Conservation (phyloP, 805 yeast genomes). For the Soucietia sequanensis region DNA sequence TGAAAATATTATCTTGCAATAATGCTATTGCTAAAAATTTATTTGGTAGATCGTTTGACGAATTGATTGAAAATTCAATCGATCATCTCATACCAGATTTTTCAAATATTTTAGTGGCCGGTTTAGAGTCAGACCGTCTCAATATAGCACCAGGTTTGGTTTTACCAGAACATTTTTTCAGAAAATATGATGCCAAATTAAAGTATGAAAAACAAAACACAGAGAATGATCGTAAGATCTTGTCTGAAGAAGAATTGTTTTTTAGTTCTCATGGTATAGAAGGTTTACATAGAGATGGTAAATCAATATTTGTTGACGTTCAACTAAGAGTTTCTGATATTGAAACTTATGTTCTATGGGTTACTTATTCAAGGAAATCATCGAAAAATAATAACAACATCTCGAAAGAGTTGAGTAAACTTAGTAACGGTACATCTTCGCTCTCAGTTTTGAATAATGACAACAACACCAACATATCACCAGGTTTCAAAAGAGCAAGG, state of each 20-base stretch:
- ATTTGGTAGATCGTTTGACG: slow-evolving; percentile 64
- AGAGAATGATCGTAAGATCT: slow-evolving; percentile 27
- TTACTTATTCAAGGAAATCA: slow-evolving; percentile 68
- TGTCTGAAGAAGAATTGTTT: slow-evolving; percentile 46
- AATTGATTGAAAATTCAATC: slow-evolving; percentile 41
- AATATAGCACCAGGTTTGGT: slow-evolving; percentile 63
- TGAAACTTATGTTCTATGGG: slow-evolving; percentile 71
- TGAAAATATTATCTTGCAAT: slow-evolving; percentile 67
- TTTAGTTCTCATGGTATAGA: slow-evolving; percentile 63
- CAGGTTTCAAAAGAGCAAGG: slow-evolving; percentile 2
- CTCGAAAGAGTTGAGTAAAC: slow-evolving; percentile 23
- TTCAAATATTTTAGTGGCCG: slow-evolving; percentile 41
- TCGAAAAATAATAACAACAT: slow-evolving; percentile 13
- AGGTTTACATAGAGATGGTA: slow-evolving; percentile 72
- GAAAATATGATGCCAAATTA: slow-evolving; percentile 57
- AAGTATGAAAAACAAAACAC: slow-evolving; percentile 13
- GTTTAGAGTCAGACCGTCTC: slow-evolving; percentile 25
- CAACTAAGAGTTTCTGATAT: slow-evolving; percentile 67
- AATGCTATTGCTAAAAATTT: slow-evolving; percentile 74
- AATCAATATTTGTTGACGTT: slow-evolving; percentile 63
- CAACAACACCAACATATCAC: slow-evolving; percentile 3
- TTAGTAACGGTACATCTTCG: slow-evolving; percentile 17
- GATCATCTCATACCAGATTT: slow-evolving; percentile 65
- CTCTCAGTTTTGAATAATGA: slow-evolving; percentile 7
- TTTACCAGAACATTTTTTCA: slow-evolving; percentile 86